Base-by-base conservation (phyloP, 768 basidiomycete genomes). In the Guyanaporus albipodus region DNA sequence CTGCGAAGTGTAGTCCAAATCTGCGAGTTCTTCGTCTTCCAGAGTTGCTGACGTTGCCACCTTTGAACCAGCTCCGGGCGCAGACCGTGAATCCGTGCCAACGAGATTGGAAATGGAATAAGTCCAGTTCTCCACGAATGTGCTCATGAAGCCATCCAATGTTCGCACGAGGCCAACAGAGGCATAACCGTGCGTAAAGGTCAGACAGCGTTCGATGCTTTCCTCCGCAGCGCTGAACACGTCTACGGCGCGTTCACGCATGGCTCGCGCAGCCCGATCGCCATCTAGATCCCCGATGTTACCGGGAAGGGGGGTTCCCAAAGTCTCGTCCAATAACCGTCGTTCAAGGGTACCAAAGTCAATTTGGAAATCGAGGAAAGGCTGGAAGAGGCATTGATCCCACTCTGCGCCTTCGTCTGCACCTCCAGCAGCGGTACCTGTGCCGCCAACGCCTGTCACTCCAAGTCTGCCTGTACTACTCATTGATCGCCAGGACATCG, bases 371-470 rank as follows among this genome's bases (percentile, higher is more conserved):
- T 94, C 89, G 21, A 95, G 75, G 70, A 97, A 98, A 2, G 95
- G 91, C 61, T 94, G 92, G 62, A 93, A 96, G 14, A 99, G 71
- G 41, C 87, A 84, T 45, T 84, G 85, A 58, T 97, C 92, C 96
- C 96, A 98, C 48, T 85, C 83, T 54, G 39, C 48, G 12, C 53
- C 62, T 33, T 64, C 55, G n/a, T 55, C 63, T 38, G 42, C 33
- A 35, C 52, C 19, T 11, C 38, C n/a, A 10, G 35, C 15, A 4
- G 26, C n/a, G 6, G 38, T 23, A n/a, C 45, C 40, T 9, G 57
- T 39, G 23, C 32, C 46, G 9, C 53, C 52, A 32, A 50, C 37
- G 11, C 46, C 32, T 48, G 38, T 48, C 8, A 42, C 52, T 40
- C 56, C 46, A 32, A 53, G 49, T 32, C 55, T 54, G 14, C 60